Evolutionary conservation across 2,329 filamentous ascomycete species (phyloP).

Genomic region (Epichloe brachyelytri): DNA sequence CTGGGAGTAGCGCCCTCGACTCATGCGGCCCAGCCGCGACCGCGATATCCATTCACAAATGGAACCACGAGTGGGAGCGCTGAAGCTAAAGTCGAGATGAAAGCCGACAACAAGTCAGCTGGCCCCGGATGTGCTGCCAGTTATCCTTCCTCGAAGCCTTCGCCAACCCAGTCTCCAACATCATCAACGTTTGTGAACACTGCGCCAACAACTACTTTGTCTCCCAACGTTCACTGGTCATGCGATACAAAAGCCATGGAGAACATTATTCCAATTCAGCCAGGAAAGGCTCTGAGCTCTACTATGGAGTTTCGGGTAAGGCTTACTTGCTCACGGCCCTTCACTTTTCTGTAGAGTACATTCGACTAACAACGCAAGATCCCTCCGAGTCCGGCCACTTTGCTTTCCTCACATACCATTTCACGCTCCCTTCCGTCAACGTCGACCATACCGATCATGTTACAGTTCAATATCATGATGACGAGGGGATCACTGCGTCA

Average conservation of each 20-base stretch:
- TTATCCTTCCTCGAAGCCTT: not conserved
- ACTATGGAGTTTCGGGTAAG: constrained; percentile 12
- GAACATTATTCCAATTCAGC: constrained; percentile 13
- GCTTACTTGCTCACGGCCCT: not conserved
- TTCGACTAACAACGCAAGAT: constrained; percentile 5
- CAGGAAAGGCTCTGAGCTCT: constrained; percentile 12
- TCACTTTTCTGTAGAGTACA: no score
- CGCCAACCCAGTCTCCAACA: not conserved
- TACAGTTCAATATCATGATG: constrained; percentile 4
- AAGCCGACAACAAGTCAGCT: not conserved
- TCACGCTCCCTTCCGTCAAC: constrained; percentile 17
- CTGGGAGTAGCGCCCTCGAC: constrained; percentile 1
- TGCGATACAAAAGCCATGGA: constrained; percentile 11
- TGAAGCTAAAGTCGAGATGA: not conserved
- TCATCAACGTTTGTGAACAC: constrained; percentile 3
- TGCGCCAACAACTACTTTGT: not conserved
- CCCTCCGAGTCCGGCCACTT: constrained; percentile 12
- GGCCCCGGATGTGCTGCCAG: not conserved
- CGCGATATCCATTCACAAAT: not conserved
- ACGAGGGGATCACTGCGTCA: constrained; percentile 4
- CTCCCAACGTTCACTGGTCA: constrained; percentile 13
- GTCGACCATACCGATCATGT: constrained; percentile 16
- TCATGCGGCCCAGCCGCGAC: not conserved
- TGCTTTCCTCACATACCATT: constrained; percentile 16
- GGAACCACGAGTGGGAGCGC: not conserved